Evolutionary conservation across 768 basidiomycete species (phyloP), one percentile per base, ranked within the genome.

Genomic region (Vishniacozyma victoriae): DNA sequence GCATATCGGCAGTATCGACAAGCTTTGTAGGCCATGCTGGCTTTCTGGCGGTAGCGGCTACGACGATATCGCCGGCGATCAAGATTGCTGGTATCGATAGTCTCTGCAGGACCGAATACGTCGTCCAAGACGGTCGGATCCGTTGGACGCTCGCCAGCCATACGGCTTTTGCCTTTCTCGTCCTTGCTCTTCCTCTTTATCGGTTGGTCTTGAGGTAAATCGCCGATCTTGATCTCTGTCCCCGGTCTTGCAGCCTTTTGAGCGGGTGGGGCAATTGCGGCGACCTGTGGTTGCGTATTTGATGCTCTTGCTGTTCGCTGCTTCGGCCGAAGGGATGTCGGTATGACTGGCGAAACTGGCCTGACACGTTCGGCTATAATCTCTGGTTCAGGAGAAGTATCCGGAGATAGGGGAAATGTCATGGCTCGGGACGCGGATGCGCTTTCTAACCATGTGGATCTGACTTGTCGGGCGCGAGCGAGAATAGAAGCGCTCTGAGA

Each of bases 121-220:
- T n/a, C 18, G n/a, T 16, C 7, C 11, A 5, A n/a, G 41, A 26
- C 5, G 20, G 20, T 16, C n/a, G 41, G 4, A n/a, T 44, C 43
- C 3, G 14, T 29, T 15, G 50, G 33, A n/a, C 44, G 37, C 23
- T 55, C 46, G 5, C 47, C 59, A 13, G 24, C 25, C 59, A 57
- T 57, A 7, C 55, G 48, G 11, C 31, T 41, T 35, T 61, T 56
- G 27, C 51, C 59, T 42, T 60, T 57, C n/a, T 31, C 9, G 31
- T 7, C 18, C 15, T 19, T 9, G 29, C 25, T 23, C 15, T 29
- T 41, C 25, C n/a, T 5, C n/a, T 26, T n/a, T 20, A 12, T 19
- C 31, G 2, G n/a, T 24, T 18, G 23, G 35, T 22, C 18, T 31
- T 9, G 33, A 29, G 11, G 18, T 9, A 3, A n/a, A n/a, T n/a